phyloP scores from a whole-genome alignment of 192 early-diverging fungal species.

The Dimargaris verticillata region DNA sequence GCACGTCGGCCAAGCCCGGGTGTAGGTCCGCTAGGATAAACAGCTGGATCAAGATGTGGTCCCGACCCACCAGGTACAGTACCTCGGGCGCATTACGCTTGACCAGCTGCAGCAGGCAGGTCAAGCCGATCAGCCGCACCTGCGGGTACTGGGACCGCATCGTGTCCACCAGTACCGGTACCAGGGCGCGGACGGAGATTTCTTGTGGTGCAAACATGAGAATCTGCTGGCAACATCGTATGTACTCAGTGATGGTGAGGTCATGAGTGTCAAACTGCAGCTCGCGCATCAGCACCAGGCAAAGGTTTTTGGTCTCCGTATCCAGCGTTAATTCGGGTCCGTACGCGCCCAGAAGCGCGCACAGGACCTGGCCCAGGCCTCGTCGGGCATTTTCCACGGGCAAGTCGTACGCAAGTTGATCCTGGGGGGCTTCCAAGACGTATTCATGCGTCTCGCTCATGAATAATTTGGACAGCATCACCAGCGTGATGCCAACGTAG shows the following conservation, averaged over 20 bases:
- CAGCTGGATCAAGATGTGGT: slow-evolving; percentile 40
- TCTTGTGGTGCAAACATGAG: slow-evolving; percentile 74
- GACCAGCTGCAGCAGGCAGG: slow-evolving; percentile 72
- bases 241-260: slow-evolving; percentile 63
- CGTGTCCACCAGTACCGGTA: slow-evolving; percentile 62
- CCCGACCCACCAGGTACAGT: slow-evolving; percentile 45
- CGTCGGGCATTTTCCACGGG: slow-evolving; percentile 34
- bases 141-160: slow-evolving; percentile 38
- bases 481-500: slow-evolving; percentile 74
- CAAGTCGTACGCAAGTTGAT: slow-evolving; percentile 23
- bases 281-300: slow-evolving; percentile 60
- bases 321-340: slow-evolving; percentile 81
- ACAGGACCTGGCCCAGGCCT: slow-evolving; percentile 67
- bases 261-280: slow-evolving; percentile 60
- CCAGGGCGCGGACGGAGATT: slow-evolving; percentile 43
- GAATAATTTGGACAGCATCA: slow-evolving; percentile 72
- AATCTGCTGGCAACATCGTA: slow-evolving; percentile 73
- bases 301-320: slow-evolving; percentile 54
- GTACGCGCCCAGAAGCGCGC: slow-evolving; percentile 71
- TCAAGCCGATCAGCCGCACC: slow-evolving; percentile 57
- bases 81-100: slow-evolving; percentile 58
- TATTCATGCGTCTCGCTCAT: slow-evolving; percentile 74
- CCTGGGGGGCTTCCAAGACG: slow-evolving; percentile 14
- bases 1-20: slow-evolving; percentile 35
- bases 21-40: slow-evolving; percentile 69